Conservation (phyloP, 148 eudicot species). For the Persicaria maculosa region DNA sequence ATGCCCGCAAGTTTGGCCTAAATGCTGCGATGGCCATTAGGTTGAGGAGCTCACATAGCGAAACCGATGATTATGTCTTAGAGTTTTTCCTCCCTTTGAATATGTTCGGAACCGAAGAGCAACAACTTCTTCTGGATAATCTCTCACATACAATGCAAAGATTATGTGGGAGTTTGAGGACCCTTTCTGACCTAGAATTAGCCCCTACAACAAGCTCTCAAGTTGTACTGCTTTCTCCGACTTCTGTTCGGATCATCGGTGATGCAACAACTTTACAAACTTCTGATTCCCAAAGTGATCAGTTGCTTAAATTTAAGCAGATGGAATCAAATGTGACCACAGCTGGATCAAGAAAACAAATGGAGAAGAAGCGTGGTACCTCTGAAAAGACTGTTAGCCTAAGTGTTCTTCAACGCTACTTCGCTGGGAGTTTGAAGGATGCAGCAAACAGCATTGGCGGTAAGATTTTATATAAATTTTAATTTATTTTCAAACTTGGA, state of each 20-base stretch:
- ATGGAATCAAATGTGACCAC: conserved; percentile 23
- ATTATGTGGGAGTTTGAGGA: conserved; percentile 64
- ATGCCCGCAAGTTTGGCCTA: conserved; percentile 71
- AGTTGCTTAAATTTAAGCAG: conserved; percentile 24
- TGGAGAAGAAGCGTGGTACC: conserved; percentile 59
- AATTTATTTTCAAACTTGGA: background rate
- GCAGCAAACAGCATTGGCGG: conserved; percentile 95
- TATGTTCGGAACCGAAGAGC: conserved; percentile 63
- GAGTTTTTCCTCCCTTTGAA: conserved; percentile 86
- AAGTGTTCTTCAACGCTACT: conserved; percentile 79
- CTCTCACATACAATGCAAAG: conserved; percentile 82
- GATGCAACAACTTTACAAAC: conserved; percentile 24
- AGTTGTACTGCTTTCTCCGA: conserved; percentile 18
- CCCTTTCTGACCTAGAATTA: conserved; percentile 62
- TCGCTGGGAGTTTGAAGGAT: conserved; percentile 93
- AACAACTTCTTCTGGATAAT: conserved; percentile 72
- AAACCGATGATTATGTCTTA: conserved; percentile 65
- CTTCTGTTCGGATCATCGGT: conserved; percentile 23
- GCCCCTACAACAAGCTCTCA: conserved; percentile 17
- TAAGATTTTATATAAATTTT: conserved; percentile 19
- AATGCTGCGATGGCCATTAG: conserved; percentile 77
- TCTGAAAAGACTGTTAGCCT: conserved; percentile 80
- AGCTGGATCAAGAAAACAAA: conserved; percentile 31
- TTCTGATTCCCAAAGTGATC: conserved; percentile 12
- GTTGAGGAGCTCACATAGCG: conserved; percentile 69